Conservation (phyloP, 2,329 filamentous ascomycete genomes). For the Aspergillus pseudoterreus region DNA sequence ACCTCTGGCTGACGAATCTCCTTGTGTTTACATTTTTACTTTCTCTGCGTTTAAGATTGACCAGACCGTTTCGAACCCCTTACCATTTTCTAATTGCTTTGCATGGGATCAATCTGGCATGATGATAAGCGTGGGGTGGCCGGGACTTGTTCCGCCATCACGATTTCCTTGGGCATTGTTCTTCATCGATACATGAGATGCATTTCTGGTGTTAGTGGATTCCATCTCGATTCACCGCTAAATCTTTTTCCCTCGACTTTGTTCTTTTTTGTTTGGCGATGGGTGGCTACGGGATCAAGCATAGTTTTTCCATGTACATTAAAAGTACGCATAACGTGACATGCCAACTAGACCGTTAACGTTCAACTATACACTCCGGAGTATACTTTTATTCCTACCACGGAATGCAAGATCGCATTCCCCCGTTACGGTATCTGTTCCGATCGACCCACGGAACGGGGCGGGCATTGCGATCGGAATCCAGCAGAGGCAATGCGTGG, state of each 20-base stretch:
- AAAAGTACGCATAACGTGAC: constrained; percentile 19
- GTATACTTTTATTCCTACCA: background rate
- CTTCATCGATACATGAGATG: constrained; percentile 1
- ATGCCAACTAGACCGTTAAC: constrained; percentile 16
- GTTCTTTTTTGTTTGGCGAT: background rate
- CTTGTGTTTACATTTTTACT: constrained; percentile 2
- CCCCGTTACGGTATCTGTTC: background rate
- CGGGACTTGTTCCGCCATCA: background rate
- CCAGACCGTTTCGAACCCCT: constrained; percentile 8
- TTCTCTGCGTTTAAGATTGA: constrained; percentile 2
- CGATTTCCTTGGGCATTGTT: background rate
- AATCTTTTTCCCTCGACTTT: background rate
- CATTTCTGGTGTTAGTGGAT: constrained; percentile 5
- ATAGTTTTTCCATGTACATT: constrained; percentile 13
- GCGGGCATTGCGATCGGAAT: background rate
- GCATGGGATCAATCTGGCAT: constrained; percentile 8
- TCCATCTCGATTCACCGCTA: background rate
- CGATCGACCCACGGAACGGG: too few species aligned
- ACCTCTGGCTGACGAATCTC: constrained; percentile 10
- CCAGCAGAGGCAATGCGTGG: background rate
- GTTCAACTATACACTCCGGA: background rate
- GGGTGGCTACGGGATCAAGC: background rate
- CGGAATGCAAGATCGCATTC: background rate
- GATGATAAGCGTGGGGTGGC: background rate
- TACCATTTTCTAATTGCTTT: constrained; percentile 2